Evolutionary conservation across 495 filamentous ascomycete species (phyloP), one percentile per base, ranked within the genome.

Genomic region (Aspergillus hancockii): DNA sequence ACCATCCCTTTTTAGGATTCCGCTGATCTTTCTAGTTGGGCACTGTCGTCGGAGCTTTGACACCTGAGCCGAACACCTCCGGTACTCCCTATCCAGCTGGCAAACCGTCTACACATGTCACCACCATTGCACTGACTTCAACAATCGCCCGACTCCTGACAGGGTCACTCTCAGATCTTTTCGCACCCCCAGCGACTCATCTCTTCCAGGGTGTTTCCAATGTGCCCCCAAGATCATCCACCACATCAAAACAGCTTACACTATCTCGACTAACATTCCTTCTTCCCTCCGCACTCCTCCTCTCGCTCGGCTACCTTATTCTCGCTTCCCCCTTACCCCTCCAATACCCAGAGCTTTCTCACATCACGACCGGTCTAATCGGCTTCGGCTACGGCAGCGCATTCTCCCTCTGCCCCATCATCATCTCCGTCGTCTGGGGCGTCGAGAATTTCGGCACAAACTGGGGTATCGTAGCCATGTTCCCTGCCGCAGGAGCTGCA

Each of bases 371-470:
- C 9, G 83, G 87, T 0, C 76, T 90, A 13, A 83, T 97, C 31
- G 94, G 94, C 30, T 84, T 92, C 36, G 93, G 93, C 41, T 98
- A 98, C 67, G 94, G 94, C 47, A 91, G 92, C 25, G 84, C 90
- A 40, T 98, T 98, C 75, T 89, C 85, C 40, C 82, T 98, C 14
- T 85, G 87, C 0, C 94, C 94, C 4, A 97, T 97, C 67, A 89
- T 97, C 59, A 86, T 97, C 63, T 89, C 84, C 53, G 90, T 97
- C 23, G 92, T 98, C 46, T 98, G 94, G 94, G 94, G 94, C 36
- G 92, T 96, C 2, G 91, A 97, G 75, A 98, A 98, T 72, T 98
- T 98, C 71, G 94, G 90, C 58, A 98, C 94, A 3, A 98, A 98
- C 64, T 98, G 93, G 88, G 94, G 94, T 14, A 91, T 97, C 59